Base-by-base conservation (phyloP, 164 flowering plant genomes). In the Aristolochia fimbriata region DNA sequence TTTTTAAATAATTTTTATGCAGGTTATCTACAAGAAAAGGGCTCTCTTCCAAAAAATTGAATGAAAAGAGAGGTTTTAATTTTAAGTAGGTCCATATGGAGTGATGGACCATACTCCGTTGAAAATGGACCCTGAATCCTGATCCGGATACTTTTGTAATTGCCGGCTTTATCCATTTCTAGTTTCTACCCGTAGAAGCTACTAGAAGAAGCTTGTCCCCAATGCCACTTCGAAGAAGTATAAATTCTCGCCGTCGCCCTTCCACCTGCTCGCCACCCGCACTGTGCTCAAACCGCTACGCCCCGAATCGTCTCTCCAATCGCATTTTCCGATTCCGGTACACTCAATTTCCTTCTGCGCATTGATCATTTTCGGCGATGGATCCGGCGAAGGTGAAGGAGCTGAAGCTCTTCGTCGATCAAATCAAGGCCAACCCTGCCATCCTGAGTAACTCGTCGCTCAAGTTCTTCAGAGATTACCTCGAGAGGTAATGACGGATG, bases 381-480 rank as follows among this genome's bases (percentile, higher is more conserved):
- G 96, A 89, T 47, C 79, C 82, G 0, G 61, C 81, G 16, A 86
- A 81, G 78, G 37, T 87, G 61, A 72, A 59, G 10, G 76, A 89
- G 68, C 62, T 93, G 72, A 81, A 83, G 80, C 76, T 61, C 5
- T 93, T 93, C 81, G 59, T 93, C 55, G 83, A 87, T 10, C 87
- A 74, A 69, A 82, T 88, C 76, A 76, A 83, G 62, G 22, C 88
- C 56, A 67, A 86, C 66, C 98, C 98, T 2, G 77, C 94, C 51
- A 15, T 86, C 20, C 96, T 93, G 73, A 30, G 41, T 33, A 82
- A 84, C 66, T 96, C 98, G 24, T 81, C 96, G 10, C 81, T 93
- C 30, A 70, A 85, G 70, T 93, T 93, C 85, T 93, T 93, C 90
- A 81, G 83, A 56, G 94, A 87, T 49, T 90, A 93, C 72, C 80